These are phyloP conservation scores for Pseudovirgaria hyperparasitica DNA, from an alignment of 2,329 filamentous ascomycete species.

Conservation along the genomic window DNA sequence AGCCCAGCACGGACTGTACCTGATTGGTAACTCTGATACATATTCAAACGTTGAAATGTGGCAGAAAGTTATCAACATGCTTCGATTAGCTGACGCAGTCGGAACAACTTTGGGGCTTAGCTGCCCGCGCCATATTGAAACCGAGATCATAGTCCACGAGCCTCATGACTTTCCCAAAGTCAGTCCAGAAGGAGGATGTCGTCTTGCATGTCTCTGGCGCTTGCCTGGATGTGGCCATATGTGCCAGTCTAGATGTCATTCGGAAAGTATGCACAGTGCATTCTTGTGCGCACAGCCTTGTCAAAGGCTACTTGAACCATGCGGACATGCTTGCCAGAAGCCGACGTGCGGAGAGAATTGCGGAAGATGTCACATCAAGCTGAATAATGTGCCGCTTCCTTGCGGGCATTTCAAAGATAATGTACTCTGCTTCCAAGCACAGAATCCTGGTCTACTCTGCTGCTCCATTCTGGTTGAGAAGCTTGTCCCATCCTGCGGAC, in stretches of 20 bases:
- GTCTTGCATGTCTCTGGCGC: conserved; percentile 10
- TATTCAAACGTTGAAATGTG: conserved; percentile 50
- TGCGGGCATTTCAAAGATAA: conserved; percentile 14
- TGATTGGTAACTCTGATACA: conserved; percentile 54
- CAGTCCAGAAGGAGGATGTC: conserved; percentile 21
- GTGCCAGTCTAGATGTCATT: conserved; percentile 18
- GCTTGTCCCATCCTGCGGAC: conserved; percentile 41
- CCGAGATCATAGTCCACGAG: conserved; percentile 9
- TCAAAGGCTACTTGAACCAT: conserved; percentile 11
- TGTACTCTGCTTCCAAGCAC: conserved; percentile 15
- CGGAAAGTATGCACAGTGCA: conserved; percentile 14
- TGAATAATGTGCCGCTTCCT: conserved; percentile 13
- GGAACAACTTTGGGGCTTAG: conserved; percentile 11
- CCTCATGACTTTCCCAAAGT: conserved; percentile 16
- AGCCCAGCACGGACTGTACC: conserved; percentile 56
- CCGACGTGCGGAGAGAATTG: conserved; percentile 16
- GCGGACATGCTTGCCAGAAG: conserved; percentile 17
- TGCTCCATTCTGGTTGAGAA: conserved; percentile 38
- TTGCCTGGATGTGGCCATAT: conserved; percentile 16
- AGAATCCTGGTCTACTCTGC: conserved; percentile 31
- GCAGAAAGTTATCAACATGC: conserved; percentile 41
- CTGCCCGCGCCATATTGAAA: conserved; percentile 17
- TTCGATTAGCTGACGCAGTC: conserved; percentile 21
- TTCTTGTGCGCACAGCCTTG: conserved; percentile 15
- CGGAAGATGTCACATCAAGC: conserved; percentile 9